Base-by-base conservation (phyloP, 1,284 basidiomycete species). In the Afroboletus lepidellus region DNA sequence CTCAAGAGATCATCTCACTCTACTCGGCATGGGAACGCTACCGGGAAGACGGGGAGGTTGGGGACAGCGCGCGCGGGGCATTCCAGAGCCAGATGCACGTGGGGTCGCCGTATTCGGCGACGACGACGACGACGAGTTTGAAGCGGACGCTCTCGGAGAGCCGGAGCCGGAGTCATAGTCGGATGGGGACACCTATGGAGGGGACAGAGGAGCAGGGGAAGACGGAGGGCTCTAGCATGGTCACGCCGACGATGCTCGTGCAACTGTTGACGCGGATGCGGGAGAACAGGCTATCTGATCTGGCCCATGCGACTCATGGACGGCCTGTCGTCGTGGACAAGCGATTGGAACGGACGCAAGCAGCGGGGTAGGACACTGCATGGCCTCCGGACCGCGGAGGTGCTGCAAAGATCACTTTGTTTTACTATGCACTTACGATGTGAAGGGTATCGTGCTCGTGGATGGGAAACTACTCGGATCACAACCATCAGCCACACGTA, bases 1-100 rank as follows among this genome's bases (percentile, higher is more conserved):
- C 90, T 0, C 94, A 98, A 68, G 91, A 97, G 70, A 92, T 98
- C 60, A 79, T 98, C 48, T 81, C 87, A 4, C 71, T 93, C n/a
- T 98, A 97, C 66, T 81, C 87, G 7, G 76, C 94, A 0, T 96
- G 93, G 92, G 87, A 90, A 49, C 74, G 81, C 12, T 91, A 94
- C 66, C 81, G 79, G 53, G 86, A 90, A 57, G 83, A 86, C 48
- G 69, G 63, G 9, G 59, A 70, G 3, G 64, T 71, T 3, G 66
- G 65, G 1, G 67, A 71, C 9, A 61, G 60, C n/a, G 56, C 63
- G 23, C 61, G 55, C 8, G 24, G 55, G 25, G 42, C 50, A 16
- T 50, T 58, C n/a, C 51, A 55, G 8, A 52, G 56, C n/a, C 54
- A 41, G 41, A 33, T 43, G 23, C 58, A 20, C 7, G 46, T 15